These are phyloP conservation scores for Lactifluus subvellereus DNA, from an alignment of 768 basidiomycete genomes.

Conservation along the genomic window DNA sequence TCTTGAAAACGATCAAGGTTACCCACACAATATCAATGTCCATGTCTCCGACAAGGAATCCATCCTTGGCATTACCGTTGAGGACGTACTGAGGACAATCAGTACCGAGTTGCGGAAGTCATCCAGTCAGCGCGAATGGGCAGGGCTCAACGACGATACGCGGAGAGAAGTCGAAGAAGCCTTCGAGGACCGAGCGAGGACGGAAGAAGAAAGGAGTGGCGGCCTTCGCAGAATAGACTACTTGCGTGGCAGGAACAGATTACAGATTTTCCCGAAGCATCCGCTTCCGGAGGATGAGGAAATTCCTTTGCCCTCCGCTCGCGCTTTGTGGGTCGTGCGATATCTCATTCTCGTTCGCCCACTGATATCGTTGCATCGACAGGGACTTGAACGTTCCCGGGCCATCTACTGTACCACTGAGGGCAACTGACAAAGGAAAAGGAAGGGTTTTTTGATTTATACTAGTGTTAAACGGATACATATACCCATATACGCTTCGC, in stretches of 20 bases:
- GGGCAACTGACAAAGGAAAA: conserved; percentile 5
- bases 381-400: conserved; percentile 8
- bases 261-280: conserved; percentile 13
- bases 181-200: conserved; percentile 5
- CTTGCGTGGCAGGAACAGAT: conserved; percentile 15
- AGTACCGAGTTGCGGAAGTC: conserved; percentile 7
- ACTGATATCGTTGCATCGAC: not conserved
- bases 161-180: conserved; percentile 13
- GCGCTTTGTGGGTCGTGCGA: conserved; percentile 10
- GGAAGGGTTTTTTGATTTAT: conserved; percentile 1
- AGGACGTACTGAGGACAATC: conserved; percentile 8
- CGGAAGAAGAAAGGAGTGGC: conserved; percentile 10
- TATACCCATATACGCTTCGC: not conserved
- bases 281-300: conserved; percentile 6
- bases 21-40: conserved; percentile 16
- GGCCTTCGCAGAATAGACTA: conserved; percentile 16
- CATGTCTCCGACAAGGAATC: conserved; percentile 7
- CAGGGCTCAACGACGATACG: conserved; percentile 10
- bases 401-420: not conserved
- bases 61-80: conserved; percentile 12
- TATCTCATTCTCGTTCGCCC: not conserved
- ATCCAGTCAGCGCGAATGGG: conserved; percentile 16
- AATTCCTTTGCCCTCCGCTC: not conserved
- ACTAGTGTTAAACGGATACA: not conserved
- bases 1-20: conserved; percentile 17